Conservation (phyloP, 2,329 filamentous ascomycete genomes). For the Amylocarpus encephaloides region DNA sequence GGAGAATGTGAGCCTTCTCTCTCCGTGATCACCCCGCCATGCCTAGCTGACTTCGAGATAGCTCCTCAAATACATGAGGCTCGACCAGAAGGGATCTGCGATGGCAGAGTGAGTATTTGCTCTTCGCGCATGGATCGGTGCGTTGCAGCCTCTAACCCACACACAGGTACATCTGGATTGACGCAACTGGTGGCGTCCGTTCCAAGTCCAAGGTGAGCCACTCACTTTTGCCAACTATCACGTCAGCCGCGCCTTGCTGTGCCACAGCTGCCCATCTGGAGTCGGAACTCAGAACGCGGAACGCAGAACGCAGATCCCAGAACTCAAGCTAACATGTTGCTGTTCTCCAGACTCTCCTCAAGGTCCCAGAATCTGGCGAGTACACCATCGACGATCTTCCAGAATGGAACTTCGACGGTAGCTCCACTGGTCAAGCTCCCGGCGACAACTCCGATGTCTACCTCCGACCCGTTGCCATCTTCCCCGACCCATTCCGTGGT, state of each 20-base stretch:
- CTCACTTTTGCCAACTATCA: conserved; percentile 19
- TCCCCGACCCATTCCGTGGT: conserved; percentile 84
- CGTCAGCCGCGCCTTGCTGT: no score
- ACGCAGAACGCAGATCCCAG: background rate
- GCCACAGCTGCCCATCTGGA: no score
- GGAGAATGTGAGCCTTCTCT: conserved; percentile 33
- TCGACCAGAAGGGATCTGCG: conserved; percentile 81
- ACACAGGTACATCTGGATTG: conserved; percentile 82
- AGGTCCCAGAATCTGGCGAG: conserved; percentile 41
- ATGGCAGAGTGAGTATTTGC: conserved; percentile 79
- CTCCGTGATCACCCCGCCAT: conserved; percentile 13
- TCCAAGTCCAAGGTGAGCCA: conserved; percentile 88
- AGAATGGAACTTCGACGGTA: conserved; percentile 82
- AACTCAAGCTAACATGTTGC: background rate
- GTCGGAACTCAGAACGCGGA: no score
- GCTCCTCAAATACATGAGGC: conserved; percentile 86
- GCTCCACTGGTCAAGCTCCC: conserved; percentile 84
- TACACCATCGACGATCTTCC: conserved; percentile 55
- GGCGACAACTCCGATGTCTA: conserved; percentile 97
- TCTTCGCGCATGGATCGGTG: background rate
- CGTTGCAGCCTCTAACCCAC: conserved; percentile 8
- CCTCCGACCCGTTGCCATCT: conserved; percentile 83
- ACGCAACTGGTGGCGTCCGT: conserved; percentile 72
- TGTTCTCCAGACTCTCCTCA: conserved; percentile 51
- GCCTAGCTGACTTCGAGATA: conserved; percentile 36